A percentile compares a stretch with the other conserved stretches of the same genome.
These are phyloP conservation scores for Sporisorium iseilematis-ciliati DNA, from an alignment of 1,284 basidiomycete species.

Conservation along the genomic window DNA sequence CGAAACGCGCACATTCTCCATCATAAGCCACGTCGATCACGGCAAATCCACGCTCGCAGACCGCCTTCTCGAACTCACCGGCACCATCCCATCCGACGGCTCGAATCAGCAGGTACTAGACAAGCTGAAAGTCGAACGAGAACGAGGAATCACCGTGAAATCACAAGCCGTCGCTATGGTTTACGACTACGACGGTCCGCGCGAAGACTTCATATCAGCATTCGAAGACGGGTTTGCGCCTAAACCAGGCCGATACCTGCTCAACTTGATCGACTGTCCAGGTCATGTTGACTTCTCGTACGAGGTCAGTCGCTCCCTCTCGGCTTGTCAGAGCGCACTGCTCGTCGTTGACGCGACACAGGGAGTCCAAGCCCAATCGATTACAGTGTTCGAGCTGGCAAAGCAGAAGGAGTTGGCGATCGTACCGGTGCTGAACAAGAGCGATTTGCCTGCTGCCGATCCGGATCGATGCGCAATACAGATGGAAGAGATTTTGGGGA, in stretches of 20 bases:
- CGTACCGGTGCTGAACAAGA: conserved; percentile 95
- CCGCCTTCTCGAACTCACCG: conserved; percentile 67
- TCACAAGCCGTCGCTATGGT: conserved; percentile 68
- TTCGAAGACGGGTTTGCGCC: conserved; percentile 49
- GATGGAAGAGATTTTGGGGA: conserved; percentile 71
- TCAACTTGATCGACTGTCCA: conserved; percentile 97
- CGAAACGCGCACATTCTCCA: conserved; percentile 64
- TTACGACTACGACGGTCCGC: conserved; percentile 52
- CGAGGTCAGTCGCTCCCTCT: conserved; percentile 92
- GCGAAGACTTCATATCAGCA: conserved; percentile 34
- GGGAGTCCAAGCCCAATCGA: conserved; percentile 96
- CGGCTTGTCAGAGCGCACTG: conserved; percentile 92
- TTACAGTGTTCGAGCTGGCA: conserved; percentile 89
- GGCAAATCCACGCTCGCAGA: conserved; percentile 70
- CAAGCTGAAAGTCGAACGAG: conserved; percentile 89
- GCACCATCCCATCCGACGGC: conserved; percentile 64
- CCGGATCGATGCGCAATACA: conserved; percentile 50
- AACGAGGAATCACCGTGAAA: conserved; percentile 90
- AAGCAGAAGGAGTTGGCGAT: conserved; percentile 82
- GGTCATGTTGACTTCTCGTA: conserved; percentile 72
- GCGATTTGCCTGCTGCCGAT: conserved; percentile 68
- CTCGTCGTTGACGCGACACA: conserved; percentile 94
- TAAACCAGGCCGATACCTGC: conserved; percentile 72
- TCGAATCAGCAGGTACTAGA: conserved; percentile 68
- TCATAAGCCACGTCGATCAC: conserved; percentile 70